Conservation (phyloP, 2,329 filamentous ascomycete genomes). For the Malbranchea zuffiana region DNA sequence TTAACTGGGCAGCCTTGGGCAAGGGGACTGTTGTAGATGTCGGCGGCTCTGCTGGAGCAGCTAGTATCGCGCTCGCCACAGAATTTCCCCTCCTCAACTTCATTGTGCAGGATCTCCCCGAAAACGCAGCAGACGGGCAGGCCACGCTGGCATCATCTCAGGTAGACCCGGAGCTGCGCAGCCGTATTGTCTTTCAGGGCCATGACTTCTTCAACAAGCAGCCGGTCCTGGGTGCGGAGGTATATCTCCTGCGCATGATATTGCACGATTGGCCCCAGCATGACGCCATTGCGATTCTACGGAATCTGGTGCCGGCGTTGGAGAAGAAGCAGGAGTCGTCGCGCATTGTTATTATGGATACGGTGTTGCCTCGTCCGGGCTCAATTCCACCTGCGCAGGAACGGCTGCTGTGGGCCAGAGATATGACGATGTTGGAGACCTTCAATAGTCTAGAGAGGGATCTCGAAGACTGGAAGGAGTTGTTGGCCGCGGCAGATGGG, state of each 20-base stretch:
- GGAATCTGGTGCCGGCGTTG: slow-evolving; percentile 25
- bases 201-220: slow-evolving; percentile 32
- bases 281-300: slow-evolving; percentile 28
- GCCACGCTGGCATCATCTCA: slow-evolving; percentile 10
- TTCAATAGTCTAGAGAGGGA: slow-evolving; percentile 30
- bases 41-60: slow-evolving; percentile 36
- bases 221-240: slow-evolving; percentile 21
- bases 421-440: slow-evolving; percentile 28
- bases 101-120: slow-evolving; percentile 36
- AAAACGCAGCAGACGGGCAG: no score
- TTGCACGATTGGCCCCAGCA: slow-evolving; percentile 34
- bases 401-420: slow-evolving; percentile 21
- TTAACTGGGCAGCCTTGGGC: slow-evolving; percentile 40
- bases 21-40: slow-evolving; percentile 15
- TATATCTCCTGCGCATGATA: slow-evolving; percentile 31
- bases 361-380: slow-evolving; percentile 24
- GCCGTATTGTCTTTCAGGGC: slow-evolving; percentile 21
- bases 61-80: slow-evolving; percentile 33
- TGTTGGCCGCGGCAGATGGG: slow-evolving; percentile 20
- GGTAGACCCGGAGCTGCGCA: slow-evolving; percentile 25
- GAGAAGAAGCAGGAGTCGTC: slow-evolving; percentile 17
- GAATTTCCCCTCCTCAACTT: slow-evolving; percentile 35
- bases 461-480: slow-evolving; percentile 23
- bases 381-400: slow-evolving; percentile 16
- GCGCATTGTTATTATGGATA: slow-evolving; percentile 25